Percentiles rank a stretch among this genome's conserved stretches.
Evolutionary conservation across 2,329 filamentous ascomycete species (phyloP).

Genomic region (Conoideocrella luteorostrata): DNA sequence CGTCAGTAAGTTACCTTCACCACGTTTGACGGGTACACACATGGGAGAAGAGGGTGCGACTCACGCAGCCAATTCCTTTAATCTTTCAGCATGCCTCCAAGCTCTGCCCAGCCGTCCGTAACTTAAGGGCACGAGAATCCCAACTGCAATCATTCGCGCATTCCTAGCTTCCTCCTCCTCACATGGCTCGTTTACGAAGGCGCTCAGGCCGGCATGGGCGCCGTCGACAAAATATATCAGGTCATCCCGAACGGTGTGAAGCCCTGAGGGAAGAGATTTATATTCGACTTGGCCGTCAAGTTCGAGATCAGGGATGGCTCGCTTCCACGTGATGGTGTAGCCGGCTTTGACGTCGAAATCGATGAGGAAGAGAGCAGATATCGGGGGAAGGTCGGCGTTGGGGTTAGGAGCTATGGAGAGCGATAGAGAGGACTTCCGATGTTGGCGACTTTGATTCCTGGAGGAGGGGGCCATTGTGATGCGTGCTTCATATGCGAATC

Average conservation of each 20-base stretch:
- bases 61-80: slow-evolving; percentile 70
- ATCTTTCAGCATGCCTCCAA: slow-evolving; percentile 75
- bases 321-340: slow-evolving; percentile 87
- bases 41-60: slow-evolving; percentile 14
- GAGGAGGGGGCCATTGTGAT: slow-evolving; percentile 32
- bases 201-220: slow-evolving; percentile 79
- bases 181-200: slow-evolving; percentile 79
- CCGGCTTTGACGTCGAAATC: slow-evolving; percentile 89
- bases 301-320: slow-evolving; percentile 59
- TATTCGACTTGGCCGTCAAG: slow-evolving; percentile 89
- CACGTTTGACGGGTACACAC: not conserved
- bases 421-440: slow-evolving; percentile 30
- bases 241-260: slow-evolving; percentile 84
- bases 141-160: slow-evolving; percentile 89
- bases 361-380: slow-evolving; percentile 81
- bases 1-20: not conserved
- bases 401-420: slow-evolving; percentile 20
- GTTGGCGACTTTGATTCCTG: slow-evolving; percentile 29
- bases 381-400: slow-evolving; percentile 25
- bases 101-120: slow-evolving; percentile 79
- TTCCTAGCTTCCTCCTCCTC: slow-evolving; percentile 71
- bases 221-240: slow-evolving; percentile 84
- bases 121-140: slow-evolving; percentile 78
- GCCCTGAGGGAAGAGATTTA: slow-evolving; percentile 88
- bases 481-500: slow-evolving; percentile 7